Evolutionary conservation across 73 alveolate species (phyloP), one percentile per base, ranked within the genome.

Genomic region (Durusdinium trenchii): DNA sequence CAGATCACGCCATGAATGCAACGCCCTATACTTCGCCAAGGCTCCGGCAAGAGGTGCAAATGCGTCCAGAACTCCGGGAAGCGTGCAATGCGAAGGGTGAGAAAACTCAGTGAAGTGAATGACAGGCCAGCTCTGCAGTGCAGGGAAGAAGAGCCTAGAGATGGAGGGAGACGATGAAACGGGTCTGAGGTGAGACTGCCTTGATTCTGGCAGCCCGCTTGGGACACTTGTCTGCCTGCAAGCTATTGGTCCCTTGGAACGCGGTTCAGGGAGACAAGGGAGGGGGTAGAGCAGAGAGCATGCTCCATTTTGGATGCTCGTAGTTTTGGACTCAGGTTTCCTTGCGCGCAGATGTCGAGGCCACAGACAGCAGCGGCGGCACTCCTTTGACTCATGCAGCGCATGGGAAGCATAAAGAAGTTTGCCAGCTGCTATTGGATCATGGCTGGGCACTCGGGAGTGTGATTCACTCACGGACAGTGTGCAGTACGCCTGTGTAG

Each of bases 151-250:
- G n/a, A n/a, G n/a, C n/a, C n/a, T n/a, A n/a, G n/a, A n/a, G n/a
- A n/a, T n/a, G n/a, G n/a, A n/a, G n/a, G n/a, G n/a, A n/a, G n/a
- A n/a, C 46, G 47, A 6, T 35, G 9, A 30, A 10, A 26, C 28
- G 28, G 30, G 38, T 1, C 62, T 48, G 64, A 89, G 96, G 96
- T 51, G 96, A 89, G 86, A 89, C 96, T 1, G 86, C 86, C 32
- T 36, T 89, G 73, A 75, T 75, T 1, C 38, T 89, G 3, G 96
- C 96, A 18, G 76, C 96, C 6, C 96, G 96, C 51, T 50, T 62
- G 67, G 96, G 96, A 12, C 86, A 89, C 20, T 71, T 89, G 12
- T 48, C 96, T 6, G 42, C 76, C 40, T 89, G 96, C 96, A 62
- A 89, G 86, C 86, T 62, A 54, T 45, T 89, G 26, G 96, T 86